Conservation (phyloP, 2,329 filamentous ascomycete species). For the Paracoccidioides brasiliensis region DNA sequence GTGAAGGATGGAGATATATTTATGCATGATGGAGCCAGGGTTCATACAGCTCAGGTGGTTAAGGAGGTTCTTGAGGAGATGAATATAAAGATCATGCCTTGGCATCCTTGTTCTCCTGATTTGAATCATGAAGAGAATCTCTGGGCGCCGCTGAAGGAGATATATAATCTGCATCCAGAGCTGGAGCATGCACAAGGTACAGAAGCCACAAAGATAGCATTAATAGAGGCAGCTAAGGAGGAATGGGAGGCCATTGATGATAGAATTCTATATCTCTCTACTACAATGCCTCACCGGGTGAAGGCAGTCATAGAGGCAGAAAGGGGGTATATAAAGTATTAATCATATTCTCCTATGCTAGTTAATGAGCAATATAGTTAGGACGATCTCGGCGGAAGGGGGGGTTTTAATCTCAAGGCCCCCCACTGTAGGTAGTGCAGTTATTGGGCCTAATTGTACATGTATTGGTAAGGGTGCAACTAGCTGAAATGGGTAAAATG, state of each 20-base stretch:
- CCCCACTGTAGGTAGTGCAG: too few relatives aligned
- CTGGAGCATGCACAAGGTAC: not conserved
- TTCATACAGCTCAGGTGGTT: conserved; percentile 2
- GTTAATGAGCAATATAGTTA: too few relatives aligned
- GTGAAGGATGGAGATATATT: conserved; percentile 3
- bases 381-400: too few relatives aligned
- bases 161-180: conserved; percentile 1
- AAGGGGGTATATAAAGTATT: conserved; percentile 7
- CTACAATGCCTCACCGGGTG: not conserved
- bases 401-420: too few relatives aligned
- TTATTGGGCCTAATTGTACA: too few relatives aligned
- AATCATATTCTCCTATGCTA: not conserved
- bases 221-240: not conserved
- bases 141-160: conserved; percentile 8
- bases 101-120: conserved; percentile 9
- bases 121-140: conserved; percentile 13
- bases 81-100: conserved; percentile 8
- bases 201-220: not conserved
- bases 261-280: not conserved
- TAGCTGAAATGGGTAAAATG: too few relatives aligned
- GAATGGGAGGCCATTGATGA: conserved; percentile 4
- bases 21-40: conserved; percentile 10
- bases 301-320: conserved; percentile 2
- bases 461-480: too few relatives aligned
- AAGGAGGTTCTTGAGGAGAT: conserved; percentile 1